Base-by-base conservation (phyloP, 768 basidiomycete species). In the Pholiota microspora region DNA sequence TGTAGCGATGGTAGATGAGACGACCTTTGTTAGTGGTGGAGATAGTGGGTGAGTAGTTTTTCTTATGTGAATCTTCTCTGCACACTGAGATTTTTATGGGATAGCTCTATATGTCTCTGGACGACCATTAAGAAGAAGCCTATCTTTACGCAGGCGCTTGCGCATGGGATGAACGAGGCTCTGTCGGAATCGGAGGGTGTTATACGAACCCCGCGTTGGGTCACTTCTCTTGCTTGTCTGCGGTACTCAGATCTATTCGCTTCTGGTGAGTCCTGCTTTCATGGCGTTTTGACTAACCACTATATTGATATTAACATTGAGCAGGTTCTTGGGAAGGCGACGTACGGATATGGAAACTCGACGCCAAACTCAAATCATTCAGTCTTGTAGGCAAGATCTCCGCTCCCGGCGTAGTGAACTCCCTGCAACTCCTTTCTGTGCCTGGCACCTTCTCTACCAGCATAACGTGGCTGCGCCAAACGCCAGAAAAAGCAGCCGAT, bases 1-100 rank as follows among this genome's bases (percentile, higher is more conserved):
- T 60, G 88, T 96, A 13, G 86, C 90, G 12, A 94, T 98, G 94
- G 78, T 99, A 51, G 97, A 99, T 68, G 96, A 98, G 72, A 82
- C 82, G 29, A 92, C 87, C 5, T 95, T 98, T 67, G 71, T 98
- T 32, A 95, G 86, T 59, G 96, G 96, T 1, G 97, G 97, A 3
- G 95, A 99, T 69, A 95, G 91, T 64, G 97, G 96, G 94, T 94
- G 69, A 56, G 89, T 81, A 7, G 7, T 48, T 28, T 51, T 18
- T 32, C 40, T 53, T 27, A 51, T 34, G 28, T 10, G 1, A 13
- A 25, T 42, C 42, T 10, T 5, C 3, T 25, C 25, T 40, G n/a
- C 12, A 7, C 7, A 13, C n/a, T n/a, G n/a, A n/a, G n/a, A n/a
- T n/a, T n/a, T n/a, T 38, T 16, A 31, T 31, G 31, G 28, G 25